Conservation (phyloP, 2,329 filamentous ascomycete genomes). For the Fusarium compactum region DNA sequence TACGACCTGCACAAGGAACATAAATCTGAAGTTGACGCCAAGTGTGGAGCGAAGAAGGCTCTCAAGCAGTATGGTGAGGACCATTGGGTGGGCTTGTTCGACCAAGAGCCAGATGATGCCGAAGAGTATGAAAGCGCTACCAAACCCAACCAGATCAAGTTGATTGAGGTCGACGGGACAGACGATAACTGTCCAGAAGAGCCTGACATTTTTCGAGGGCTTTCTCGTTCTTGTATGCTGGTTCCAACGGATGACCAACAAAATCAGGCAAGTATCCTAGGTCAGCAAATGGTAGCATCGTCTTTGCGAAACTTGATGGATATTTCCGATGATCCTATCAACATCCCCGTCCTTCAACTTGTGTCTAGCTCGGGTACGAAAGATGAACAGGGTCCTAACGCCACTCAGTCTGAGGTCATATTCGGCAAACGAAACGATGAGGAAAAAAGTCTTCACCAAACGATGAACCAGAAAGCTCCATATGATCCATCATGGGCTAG, state of each 20-base stretch:
- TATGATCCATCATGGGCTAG: slow-evolving; percentile 16
- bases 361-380: neutral
- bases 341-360: slow-evolving; percentile 10
- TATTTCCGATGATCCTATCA: slow-evolving; percentile 15
- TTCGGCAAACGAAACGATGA: slow-evolving; percentile 26
- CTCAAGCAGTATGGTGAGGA: slow-evolving; percentile 84
- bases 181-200: slow-evolving; percentile 4
- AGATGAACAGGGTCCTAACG: neutral
- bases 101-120: too few species aligned
- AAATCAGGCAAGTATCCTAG: neutral
- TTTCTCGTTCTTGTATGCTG: neutral
- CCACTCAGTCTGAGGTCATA: slow-evolving; percentile 3
- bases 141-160: neutral
- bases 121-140: too few species aligned
- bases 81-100: slow-evolving; percentile 92
- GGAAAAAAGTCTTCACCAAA: slow-evolving; percentile 26
- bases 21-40: slow-evolving; percentile 83
- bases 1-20: slow-evolving; percentile 88
- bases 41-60: slow-evolving; percentile 89
- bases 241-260: neutral
- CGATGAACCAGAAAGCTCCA: slow-evolving; percentile 43
- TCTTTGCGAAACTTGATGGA: slow-evolving; percentile 33
- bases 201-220: slow-evolving; percentile 1
- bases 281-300: neutral
- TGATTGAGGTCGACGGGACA: neutral